Percentiles rank a stretch among this genome's conserved stretches.
These are phyloP conservation scores for Schwanniomyces yamadae DNA, from an alignment of 805 yeast genomes.

Conservation along the genomic window DNA sequence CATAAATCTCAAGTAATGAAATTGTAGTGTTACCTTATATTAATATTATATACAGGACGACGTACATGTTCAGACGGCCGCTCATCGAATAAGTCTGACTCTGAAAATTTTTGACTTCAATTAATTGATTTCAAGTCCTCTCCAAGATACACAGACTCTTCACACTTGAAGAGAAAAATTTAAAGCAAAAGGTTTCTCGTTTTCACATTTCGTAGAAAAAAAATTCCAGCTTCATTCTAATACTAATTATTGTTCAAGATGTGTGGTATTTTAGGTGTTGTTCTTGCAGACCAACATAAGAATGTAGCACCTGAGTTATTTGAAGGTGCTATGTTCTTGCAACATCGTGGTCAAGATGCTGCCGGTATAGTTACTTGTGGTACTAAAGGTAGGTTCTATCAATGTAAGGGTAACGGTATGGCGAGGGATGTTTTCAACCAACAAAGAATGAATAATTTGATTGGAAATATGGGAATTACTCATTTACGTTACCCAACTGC, in stretches of 20 bases:
- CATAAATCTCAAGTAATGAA: too few species aligned
- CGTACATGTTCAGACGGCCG: too few species aligned
- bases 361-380: conserved; percentile 99
- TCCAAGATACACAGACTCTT: too few species aligned
- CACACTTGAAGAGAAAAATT: too few species aligned
- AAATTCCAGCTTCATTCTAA: too few species aligned
- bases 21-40: too few species aligned
- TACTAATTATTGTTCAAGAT: conserved; percentile 37
- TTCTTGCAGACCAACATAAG: conserved; percentile 68
- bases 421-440: conserved; percentile 96
- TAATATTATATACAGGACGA: too few species aligned
- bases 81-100: conserved; percentile 1
- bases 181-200: background rate
- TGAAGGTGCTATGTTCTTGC: conserved; percentile 89
- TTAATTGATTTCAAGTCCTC: too few species aligned
- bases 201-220: background rate
- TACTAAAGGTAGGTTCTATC: conserved; percentile 86
- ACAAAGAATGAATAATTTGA: conserved; percentile 69
- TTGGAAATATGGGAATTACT: conserved; percentile 93
- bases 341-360: conserved; percentile 98
- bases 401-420: conserved; percentile 99
- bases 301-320: conserved; percentile 86
- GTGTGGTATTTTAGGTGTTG: conserved; percentile 95
- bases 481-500: conserved; percentile 97
- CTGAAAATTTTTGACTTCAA: conserved; percentile 3